phyloP scores from a whole-genome alignment of 1,284 basidiomycete genomes.

The Rhodotorula sp. region DNA sequence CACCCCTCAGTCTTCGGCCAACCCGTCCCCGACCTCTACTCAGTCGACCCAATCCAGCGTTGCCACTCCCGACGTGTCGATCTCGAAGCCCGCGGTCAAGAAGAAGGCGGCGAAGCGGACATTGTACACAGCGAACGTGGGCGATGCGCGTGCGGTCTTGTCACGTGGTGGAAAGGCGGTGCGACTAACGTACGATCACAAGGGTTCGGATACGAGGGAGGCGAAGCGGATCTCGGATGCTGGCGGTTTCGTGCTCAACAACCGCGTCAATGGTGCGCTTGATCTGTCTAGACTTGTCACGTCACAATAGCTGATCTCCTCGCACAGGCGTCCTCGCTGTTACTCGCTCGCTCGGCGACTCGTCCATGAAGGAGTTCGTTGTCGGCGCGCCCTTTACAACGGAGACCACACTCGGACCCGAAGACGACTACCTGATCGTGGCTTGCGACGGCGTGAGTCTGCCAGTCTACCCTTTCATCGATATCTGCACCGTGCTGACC shows the following conservation, averaged over 20 bases:
- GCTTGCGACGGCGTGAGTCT: slow-evolving; percentile 78
- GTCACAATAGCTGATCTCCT: neutral
- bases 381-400: slow-evolving; percentile 98
- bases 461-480: neutral
- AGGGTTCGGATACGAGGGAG: slow-evolving; percentile 94
- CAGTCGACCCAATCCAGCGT: slow-evolving; percentile 19
- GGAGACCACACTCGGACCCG: slow-evolving; percentile 76
- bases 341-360: slow-evolving; percentile 92
- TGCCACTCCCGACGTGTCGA: slow-evolving; percentile 28
- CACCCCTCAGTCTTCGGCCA: neutral
- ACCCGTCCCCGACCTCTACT: neutral
- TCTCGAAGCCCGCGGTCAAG: slow-evolving; percentile 28
- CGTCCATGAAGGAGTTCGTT: slow-evolving; percentile 99
- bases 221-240: slow-evolving; percentile 96
- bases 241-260: slow-evolving; percentile 98
- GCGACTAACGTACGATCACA: slow-evolving; percentile 96
- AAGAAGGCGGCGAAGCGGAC: slow-evolving; percentile 57
- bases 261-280: slow-evolving; percentile 62
- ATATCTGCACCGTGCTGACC: neutral
- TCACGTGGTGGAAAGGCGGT: slow-evolving; percentile 80
- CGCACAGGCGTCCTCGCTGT: slow-evolving; percentile 65
- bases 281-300: neutral
- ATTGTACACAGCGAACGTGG: slow-evolving; percentile 94
- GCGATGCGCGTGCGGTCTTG: slow-evolving; percentile 84
- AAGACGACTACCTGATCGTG: slow-evolving; percentile 86